Conservation (phyloP, 1,139 yeast species). For the Debaryomyces fabryi region DNA sequence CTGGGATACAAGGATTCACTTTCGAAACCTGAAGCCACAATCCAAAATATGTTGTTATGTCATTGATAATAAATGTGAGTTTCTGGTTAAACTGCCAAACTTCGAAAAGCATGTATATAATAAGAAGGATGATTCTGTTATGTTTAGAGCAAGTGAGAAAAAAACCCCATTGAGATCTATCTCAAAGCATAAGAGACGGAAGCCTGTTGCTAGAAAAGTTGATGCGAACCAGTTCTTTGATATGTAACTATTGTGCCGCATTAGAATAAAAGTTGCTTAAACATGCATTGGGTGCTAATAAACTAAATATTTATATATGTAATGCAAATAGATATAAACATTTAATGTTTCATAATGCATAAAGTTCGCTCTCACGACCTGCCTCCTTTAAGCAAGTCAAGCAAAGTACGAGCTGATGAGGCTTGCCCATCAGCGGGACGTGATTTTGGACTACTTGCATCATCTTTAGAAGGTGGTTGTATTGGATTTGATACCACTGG, state of each 20-base stretch:
- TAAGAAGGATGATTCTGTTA: slow-evolving; percentile 1
- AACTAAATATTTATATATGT: not conserved
- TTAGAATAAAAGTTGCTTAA: not conserved
- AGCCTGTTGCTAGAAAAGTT: slow-evolving; percentile 12
- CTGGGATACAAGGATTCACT: slow-evolving; percentile 10
- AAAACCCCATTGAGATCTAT: not conserved
- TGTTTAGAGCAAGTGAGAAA: slow-evolving; percentile 4
- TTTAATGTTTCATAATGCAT: not conserved
- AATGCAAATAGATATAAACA: not conserved
- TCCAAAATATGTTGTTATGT: slow-evolving; percentile 9
- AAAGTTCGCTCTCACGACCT: not conserved
- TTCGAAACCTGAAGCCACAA: slow-evolving; percentile 3
- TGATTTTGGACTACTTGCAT: not conserved
- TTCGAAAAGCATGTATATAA: not conserved
- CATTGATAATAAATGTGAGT: slow-evolving; percentile 8
- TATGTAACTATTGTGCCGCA: slow-evolving; percentile 9
- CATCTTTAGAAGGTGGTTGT: not conserved
- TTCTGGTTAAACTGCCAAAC: not conserved
- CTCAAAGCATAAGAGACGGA: slow-evolving; percentile 5
- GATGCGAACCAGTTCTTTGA: slow-evolving; percentile 20
- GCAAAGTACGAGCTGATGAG: slow-evolving; percentile 18
- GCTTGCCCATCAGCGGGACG: slow-evolving; percentile 1
- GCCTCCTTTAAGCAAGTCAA: slow-evolving; percentile 18
- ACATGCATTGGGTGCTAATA: not conserved
- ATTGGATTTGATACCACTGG: not conserved